phyloP scores from a whole-genome alignment of 495 filamentous ascomycete species.

The Aspergillus biplanus region DNA sequence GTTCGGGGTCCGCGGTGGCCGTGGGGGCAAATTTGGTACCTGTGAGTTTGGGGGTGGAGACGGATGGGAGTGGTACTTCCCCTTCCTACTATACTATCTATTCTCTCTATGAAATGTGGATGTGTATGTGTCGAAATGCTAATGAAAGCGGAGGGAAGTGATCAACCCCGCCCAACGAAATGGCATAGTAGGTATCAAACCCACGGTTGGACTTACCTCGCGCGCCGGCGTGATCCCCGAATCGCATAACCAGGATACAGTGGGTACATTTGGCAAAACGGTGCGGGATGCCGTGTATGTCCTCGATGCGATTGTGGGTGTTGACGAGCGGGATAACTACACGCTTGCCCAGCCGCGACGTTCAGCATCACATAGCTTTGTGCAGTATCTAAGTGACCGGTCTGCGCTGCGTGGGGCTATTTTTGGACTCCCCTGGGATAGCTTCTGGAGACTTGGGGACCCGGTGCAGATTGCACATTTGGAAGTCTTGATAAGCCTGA shows the following conservation, averaged over 20 bases:
- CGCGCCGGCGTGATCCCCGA: constrained; percentile 68
- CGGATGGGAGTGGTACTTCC: constrained; percentile 61
- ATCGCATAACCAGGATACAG: constrained; percentile 65
- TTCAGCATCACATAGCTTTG: constrained; percentile 58
- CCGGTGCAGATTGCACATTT: constrained; percentile 56
- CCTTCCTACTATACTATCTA: background rate
- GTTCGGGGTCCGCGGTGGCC: constrained; percentile 63
- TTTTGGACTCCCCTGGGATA: constrained; percentile 73
- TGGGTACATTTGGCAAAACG: constrained; percentile 67
- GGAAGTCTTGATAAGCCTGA: constrained; percentile 54
- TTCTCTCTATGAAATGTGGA: background rate
- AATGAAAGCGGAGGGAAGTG: constrained; percentile 34
- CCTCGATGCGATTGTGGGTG: constrained; percentile 67
- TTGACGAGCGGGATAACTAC: constrained; percentile 62
- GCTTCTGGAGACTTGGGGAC: constrained; percentile 65
- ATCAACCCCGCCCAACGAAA: constrained; percentile 73
- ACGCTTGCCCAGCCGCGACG: constrained; percentile 57
- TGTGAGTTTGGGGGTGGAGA: constrained; percentile 73
- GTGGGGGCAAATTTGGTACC: constrained; percentile 64
- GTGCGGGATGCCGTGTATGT: constrained; percentile 68
- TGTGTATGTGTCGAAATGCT: background rate
- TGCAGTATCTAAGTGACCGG: constrained; percentile 56
- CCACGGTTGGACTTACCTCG: constrained; percentile 66
- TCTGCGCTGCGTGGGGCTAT: constrained; percentile 59
- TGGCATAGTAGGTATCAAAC: constrained; percentile 68